phyloP scores from a whole-genome alignment of 164 flowering plant genomes.

The Piper longum region DNA sequence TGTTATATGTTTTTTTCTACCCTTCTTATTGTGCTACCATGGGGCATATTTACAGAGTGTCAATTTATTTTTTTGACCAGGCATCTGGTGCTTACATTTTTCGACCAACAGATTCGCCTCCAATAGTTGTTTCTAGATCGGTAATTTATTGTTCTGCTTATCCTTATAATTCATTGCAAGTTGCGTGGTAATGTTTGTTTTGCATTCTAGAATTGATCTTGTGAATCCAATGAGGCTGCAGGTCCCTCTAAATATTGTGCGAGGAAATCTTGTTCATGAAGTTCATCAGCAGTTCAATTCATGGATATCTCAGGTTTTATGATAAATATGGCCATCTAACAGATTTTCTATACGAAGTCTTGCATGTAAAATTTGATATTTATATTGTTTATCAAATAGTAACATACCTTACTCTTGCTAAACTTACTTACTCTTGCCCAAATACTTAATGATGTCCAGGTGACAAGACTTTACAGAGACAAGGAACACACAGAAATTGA shows the following conservation, averaged over 20 bases:
- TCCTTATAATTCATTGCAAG: too few relatives aligned
- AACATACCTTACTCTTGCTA: neutral
- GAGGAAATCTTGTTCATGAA: slow-evolving; percentile 72
- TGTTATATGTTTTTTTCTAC: neutral
- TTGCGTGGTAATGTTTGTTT: neutral
- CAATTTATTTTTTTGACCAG: slow-evolving; percentile 16
- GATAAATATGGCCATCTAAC: neutral
- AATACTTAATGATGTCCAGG: slow-evolving; percentile 22
- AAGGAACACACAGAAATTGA: slow-evolving; percentile 84
- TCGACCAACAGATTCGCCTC: slow-evolving; percentile 42
- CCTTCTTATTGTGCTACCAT: neutral
- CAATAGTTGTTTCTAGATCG: slow-evolving; percentile 35
- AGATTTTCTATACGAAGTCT: neutral
- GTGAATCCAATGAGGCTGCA: slow-evolving; percentile 9
- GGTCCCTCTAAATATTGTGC: slow-evolving; percentile 48
- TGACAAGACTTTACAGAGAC: slow-evolving; percentile 67
- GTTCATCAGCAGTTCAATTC: slow-evolving; percentile 65
- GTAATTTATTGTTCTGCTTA: slow-evolving; percentile 24
- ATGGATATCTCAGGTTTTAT: slow-evolving; percentile 76
- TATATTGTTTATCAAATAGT: neutral
- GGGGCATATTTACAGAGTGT: neutral
- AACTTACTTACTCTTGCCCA: neutral
- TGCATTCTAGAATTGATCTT: neutral
- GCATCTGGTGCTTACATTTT: slow-evolving; percentile 86
- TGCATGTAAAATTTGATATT: neutral